Evolutionary conservation across 2,329 filamentous ascomycete species (phyloP).

Genomic region (Fusarium sp.): DNA sequence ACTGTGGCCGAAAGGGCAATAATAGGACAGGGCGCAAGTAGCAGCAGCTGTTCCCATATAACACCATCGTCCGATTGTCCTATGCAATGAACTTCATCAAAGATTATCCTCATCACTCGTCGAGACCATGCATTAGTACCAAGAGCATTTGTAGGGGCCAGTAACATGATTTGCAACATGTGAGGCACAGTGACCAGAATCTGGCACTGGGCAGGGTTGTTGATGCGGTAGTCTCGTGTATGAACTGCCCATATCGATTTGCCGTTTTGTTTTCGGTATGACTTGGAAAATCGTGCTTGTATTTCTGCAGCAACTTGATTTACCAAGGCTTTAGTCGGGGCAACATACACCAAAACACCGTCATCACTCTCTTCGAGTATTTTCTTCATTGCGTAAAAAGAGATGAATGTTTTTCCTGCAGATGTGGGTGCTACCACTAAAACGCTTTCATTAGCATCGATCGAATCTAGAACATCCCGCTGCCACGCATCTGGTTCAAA

Average conservation of each 20-base stretch:
- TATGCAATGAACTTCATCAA: conserved; percentile 85
- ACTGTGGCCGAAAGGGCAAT: conserved; percentile 84
- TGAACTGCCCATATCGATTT: conserved; percentile 83
- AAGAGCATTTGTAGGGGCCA: conserved; percentile 72
- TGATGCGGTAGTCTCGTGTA: conserved; percentile 79
- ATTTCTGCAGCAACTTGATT: conserved; percentile 87
- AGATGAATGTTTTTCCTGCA: conserved; percentile 85
- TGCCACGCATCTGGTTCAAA: conserved; percentile 85
- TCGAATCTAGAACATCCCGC: conserved; percentile 75
- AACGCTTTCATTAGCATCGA: conserved; percentile 75
- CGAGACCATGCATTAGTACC: conserved; percentile 67
- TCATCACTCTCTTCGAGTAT: conserved; percentile 75
- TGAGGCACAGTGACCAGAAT: conserved; percentile 82
- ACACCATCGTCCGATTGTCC: conserved; percentile 80
- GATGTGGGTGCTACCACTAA: conserved; percentile 83
- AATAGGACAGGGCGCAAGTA: conserved; percentile 80
- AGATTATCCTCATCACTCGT: conserved; percentile 79
- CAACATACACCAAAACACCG: conserved; percentile 80
- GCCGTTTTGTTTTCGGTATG: conserved; percentile 65
- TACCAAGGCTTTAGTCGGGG: conserved; percentile 83
- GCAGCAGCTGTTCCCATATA: conserved; percentile 81
- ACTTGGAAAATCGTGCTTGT: conserved; percentile 78
- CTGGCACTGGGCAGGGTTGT: conserved; percentile 78
- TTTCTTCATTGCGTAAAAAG: conserved; percentile 85
- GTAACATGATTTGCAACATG: conserved; percentile 81